Conservation (phyloP, 1,284 basidiomycete species). For the Volvariella surrecta region DNA sequence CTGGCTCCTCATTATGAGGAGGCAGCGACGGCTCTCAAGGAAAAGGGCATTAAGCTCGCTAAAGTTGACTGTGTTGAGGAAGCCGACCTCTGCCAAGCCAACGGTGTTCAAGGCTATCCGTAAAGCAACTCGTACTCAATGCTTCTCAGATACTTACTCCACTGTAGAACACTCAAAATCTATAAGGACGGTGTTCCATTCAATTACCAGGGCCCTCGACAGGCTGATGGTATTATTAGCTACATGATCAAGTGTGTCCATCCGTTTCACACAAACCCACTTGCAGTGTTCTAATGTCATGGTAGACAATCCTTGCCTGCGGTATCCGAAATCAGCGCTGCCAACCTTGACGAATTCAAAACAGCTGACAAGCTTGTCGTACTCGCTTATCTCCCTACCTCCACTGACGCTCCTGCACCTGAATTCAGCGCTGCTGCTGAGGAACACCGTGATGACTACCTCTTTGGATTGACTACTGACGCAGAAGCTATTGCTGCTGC, state of each 20-base stretch:
- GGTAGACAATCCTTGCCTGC: slow-evolving; percentile 91
- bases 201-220: slow-evolving; percentile 85
- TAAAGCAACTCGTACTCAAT: slow-evolving; percentile 31
- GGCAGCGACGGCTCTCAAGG: slow-evolving; percentile 89
- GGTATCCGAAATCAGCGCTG: slow-evolving; percentile 71
- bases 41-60: slow-evolving; percentile 84
- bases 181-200: slow-evolving; percentile 79
- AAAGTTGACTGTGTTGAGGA: slow-evolving; percentile 95
- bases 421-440: slow-evolving; percentile 80
- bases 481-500: slow-evolving; percentile 59
- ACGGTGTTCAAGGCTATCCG: slow-evolving; percentile 91
- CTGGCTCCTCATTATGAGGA: slow-evolving; percentile 94
- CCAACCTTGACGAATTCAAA: slow-evolving; percentile 82
- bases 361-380: slow-evolving; percentile 87
- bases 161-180: slow-evolving; percentile 71
- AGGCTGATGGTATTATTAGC: slow-evolving; percentile 93
- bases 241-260: slow-evolving; percentile 91
- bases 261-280: slow-evolving; percentile 8
- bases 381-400: slow-evolving; percentile 73
- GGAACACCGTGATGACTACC: slow-evolving; percentile 84
- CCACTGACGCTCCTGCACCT: slow-evolving; percentile 58
- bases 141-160: slow-evolving; percentile 1
- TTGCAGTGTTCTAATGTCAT: no score
- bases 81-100: slow-evolving; percentile 76
- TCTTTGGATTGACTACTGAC: slow-evolving; percentile 85